A percentile compares a stretch with the other conserved stretches of the same genome.
Conservation (phyloP, 2,329 filamentous ascomycete genomes). For the Cladobotryum protrusum region DNA sequence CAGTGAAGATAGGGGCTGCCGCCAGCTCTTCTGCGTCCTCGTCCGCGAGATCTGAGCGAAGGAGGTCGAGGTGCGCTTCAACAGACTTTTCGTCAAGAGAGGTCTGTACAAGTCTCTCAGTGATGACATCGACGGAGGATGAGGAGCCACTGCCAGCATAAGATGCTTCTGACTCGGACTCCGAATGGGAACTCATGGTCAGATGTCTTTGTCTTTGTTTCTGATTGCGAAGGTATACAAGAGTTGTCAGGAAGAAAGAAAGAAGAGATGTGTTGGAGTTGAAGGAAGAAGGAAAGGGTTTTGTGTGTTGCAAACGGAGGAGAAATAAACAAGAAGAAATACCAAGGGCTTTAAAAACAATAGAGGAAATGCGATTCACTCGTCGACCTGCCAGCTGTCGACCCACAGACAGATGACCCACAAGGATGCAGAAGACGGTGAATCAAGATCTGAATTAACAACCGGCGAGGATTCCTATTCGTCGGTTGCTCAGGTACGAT, state of each 20-base stretch:
- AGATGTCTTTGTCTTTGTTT: too few relatives aligned
- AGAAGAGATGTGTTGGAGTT: too few relatives aligned
- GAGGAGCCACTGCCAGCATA: neutral
- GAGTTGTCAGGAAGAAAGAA: too few relatives aligned
- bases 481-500: neutral
- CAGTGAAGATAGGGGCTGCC: slow-evolving; percentile 16
- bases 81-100: neutral
- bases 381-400: neutral
- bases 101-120: neutral
- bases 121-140: neutral
- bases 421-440: neutral
- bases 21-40: slow-evolving; percentile 9
- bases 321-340: too few relatives aligned
- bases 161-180: neutral
- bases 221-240: too few relatives aligned
- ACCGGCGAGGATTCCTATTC: neutral
- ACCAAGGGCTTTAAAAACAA: too few relatives aligned
- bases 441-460: neutral
- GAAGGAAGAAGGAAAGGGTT: too few relatives aligned
- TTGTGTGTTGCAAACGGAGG: too few relatives aligned
- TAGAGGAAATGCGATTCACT: too few relatives aligned
- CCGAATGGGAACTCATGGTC: neutral
- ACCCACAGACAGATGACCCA: neutral
- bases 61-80: slow-evolving; percentile 6
- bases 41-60: neutral